These are phyloP conservation scores for Lablab purpureus DNA, from an alignment of 306 rosid genomes.

Conservation along the genomic window DNA sequence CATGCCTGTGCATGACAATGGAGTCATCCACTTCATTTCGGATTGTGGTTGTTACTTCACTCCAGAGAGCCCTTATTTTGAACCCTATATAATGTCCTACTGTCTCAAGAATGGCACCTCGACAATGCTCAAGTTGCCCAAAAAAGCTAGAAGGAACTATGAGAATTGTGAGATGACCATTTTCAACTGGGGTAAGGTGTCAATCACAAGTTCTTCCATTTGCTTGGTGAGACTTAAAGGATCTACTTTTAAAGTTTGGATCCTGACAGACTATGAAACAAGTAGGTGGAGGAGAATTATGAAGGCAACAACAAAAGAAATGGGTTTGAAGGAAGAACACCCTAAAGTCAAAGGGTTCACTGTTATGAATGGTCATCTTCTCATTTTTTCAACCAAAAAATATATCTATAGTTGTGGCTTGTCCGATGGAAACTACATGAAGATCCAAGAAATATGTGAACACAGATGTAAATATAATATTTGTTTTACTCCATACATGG, in stretches of 20 bases:
- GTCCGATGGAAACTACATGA: not conserved
- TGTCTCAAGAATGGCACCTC: too few relatives aligned
- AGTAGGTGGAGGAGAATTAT: slow-evolving; percentile 1
- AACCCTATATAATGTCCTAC: too few relatives aligned
- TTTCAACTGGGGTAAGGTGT: too few relatives aligned
- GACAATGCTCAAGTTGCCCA: too few relatives aligned
- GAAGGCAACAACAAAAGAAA: not conserved
- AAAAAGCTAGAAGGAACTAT: too few relatives aligned
- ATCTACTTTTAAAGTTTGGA: slow-evolving; percentile 11
- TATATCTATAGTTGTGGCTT: not conserved
- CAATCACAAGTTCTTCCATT: not conserved
- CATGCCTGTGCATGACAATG: not conserved
- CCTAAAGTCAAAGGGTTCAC: not conserved
- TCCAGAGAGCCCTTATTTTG: not conserved
- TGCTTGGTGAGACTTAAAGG: slow-evolving; percentile 38
- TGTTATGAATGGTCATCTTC: not conserved
- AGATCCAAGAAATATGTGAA: not conserved
- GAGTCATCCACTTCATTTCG: not conserved
- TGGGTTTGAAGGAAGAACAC: not conserved
- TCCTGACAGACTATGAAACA: not conserved
- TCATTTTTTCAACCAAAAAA: not conserved
- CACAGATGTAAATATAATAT: not conserved
- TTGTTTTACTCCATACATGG: not conserved
- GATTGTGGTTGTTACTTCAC: not conserved
- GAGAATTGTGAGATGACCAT: too few relatives aligned